phyloP scores from a whole-genome alignment of 1,139 yeast genomes.

The Saccharomyces pastorianus region DNA sequence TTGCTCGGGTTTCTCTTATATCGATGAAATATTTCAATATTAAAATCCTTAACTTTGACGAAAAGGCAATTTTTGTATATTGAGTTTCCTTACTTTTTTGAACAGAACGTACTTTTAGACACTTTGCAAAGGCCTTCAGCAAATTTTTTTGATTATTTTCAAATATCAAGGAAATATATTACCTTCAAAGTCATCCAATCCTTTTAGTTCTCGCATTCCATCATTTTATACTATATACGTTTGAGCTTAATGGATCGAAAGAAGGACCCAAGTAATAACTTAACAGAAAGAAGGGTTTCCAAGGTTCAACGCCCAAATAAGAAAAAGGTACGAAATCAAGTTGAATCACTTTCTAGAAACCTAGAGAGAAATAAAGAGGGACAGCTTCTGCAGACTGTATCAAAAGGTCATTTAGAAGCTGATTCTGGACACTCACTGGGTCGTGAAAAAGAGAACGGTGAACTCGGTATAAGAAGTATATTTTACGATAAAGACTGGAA shows the following conservation, averaged over 20 bases:
- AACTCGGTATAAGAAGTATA: constrained; percentile 31
- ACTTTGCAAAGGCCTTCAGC: not conserved
- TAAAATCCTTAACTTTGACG: not conserved
- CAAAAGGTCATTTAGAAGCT: constrained; percentile 21
- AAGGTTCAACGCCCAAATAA: constrained; percentile 13
- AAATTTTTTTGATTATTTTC: not conserved
- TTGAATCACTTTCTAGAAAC: constrained; percentile 27
- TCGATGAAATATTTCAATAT: not conserved
- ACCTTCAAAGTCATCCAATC: not conserved
- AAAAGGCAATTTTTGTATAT: not conserved
- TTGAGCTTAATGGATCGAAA: constrained; percentile 5
- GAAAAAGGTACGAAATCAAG: constrained; percentile 23
- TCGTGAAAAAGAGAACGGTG: constrained; percentile 4
- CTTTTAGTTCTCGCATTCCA: not conserved
- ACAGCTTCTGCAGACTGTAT: constrained; percentile 14
- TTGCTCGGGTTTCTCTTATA: not conserved
- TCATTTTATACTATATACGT: not conserved
- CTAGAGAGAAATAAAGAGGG: constrained; percentile 20
- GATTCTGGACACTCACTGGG: constrained; percentile 13
- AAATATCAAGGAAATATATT: not conserved
- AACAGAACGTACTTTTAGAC: not conserved
- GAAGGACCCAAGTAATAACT: constrained; percentile 1
- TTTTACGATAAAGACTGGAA: constrained; percentile 41
- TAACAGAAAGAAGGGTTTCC: constrained; percentile 13
- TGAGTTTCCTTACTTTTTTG: not conserved